Evolutionary conservation across 1,284 basidiomycete species (phyloP), one percentile per base, ranked within the genome.

Genomic region (Phaffia rhodozyma): DNA sequence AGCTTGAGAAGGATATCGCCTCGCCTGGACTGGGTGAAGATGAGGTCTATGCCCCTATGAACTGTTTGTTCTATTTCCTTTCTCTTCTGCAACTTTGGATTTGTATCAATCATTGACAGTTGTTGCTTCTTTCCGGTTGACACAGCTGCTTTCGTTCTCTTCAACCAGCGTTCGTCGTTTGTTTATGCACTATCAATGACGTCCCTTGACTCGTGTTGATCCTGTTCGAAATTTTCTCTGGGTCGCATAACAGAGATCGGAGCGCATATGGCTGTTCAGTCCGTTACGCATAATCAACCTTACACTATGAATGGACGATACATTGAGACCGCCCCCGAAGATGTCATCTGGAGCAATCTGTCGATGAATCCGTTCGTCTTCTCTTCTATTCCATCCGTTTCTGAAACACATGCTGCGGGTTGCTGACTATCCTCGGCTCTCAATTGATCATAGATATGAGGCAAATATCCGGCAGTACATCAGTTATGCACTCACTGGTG

Each of bases 251-350:
- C 38, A 43, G 38, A 97, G 77, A 87, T 96, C 68, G 89, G 89
- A 1, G 90, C 90, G n/a, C 90, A 94, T 74, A 79, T 93, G 73
- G 89, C 88, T 1, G 80, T 80, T 23, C 83, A 88, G 72, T 79
- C 80, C 6, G 75, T 91, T 32, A 78, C 83, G 2, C 87, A 91
- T 71, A 84, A 90, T 69, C 82, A 85, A 66, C 89, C 89, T 47
- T 77, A 76, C 66, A 75, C 75, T 60, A 87, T 87, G 86, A 75
- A 78, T 58, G 77, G 80, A 23, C 81, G 82, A 66, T 85, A 80
- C 76, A 82, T 84, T 73, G 85, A 87, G 70, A 82, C 84, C 55
- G 79, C 81, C 32, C 83, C 85, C 0, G 80, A 82, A 61, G 87
- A 89, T 72, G 83, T 91, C 60, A 84, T 91, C 65, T 83, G 82